A percentile compares a stretch with the other conserved stretches of the same genome.
Conservation (phyloP, 768 basidiomycete genomes). For the Guyanaporus albipodus region DNA sequence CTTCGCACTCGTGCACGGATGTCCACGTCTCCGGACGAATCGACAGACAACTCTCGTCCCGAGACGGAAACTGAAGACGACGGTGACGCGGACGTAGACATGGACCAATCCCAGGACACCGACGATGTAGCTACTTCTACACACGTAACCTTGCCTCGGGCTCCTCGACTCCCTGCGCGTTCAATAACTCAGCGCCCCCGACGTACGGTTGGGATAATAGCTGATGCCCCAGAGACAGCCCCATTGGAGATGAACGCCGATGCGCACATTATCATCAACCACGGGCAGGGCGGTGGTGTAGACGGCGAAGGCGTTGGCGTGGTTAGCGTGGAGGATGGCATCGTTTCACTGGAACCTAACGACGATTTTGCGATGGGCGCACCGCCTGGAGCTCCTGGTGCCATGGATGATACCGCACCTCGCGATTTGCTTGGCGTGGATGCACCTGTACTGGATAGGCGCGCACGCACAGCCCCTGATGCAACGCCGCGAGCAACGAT, state of each 20-base stretch:
- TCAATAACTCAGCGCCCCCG: constrained; percentile 36
- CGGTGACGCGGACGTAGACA: constrained; percentile 51
- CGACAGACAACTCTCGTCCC: constrained; percentile 51
- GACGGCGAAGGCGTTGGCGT: constrained; percentile 41
- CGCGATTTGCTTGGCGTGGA: constrained; percentile 28
- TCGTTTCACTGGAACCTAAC: constrained; percentile 74
- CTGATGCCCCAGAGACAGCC: constrained; percentile 35
- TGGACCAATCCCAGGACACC: constrained; percentile 39
- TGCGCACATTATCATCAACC: constrained; percentile 51
- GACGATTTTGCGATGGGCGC: constrained; percentile 90
- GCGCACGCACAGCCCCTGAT: constrained; percentile 45
- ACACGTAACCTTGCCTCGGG: constrained; percentile 32
- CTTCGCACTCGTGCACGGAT: constrained; percentile 30
- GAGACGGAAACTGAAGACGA: constrained; percentile 82
- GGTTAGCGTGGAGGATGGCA: constrained; percentile 65
- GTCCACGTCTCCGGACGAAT: constrained; percentile 39
- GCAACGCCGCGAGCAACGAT: constrained; percentile 63
- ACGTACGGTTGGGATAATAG: constrained; percentile 47
- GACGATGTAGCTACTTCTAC: constrained; percentile 27
- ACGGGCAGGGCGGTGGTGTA: constrained; percentile 37
- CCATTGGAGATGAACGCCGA: constrained; percentile 41
- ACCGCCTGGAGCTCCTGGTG: constrained; percentile 87
- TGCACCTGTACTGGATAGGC: constrained; percentile 28
- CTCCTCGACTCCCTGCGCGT: constrained; percentile 24
- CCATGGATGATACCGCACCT: constrained; percentile 41